Evolutionary conservation across 371 early-diverging fungal genomes (phyloP), one percentile per base, ranked within the genome.

Genomic region (Coemansia sp.): DNA sequence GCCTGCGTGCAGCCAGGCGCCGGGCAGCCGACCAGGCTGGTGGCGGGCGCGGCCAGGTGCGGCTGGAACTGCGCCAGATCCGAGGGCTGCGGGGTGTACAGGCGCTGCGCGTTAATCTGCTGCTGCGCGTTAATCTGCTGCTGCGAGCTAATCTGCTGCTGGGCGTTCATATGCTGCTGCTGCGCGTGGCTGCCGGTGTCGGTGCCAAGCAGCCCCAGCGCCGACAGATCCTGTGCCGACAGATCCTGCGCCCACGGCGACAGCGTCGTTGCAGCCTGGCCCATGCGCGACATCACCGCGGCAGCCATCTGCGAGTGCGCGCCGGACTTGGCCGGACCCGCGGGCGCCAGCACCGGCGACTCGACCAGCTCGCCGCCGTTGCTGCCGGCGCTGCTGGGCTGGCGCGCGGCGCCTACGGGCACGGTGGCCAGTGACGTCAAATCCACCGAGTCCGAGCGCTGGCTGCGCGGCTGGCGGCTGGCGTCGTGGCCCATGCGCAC

Each of bases 281-380:
- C 57, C 31, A 34, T 59, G 48, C 57, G 68, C 8, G 60, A 52
- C 60, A 73, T 60, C 41, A 73, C 9, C 0, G 74, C 65, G 0
- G 70, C 49, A 1, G 74, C 74, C 56, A 73, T 65, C 57, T 73
- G 74, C 58, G 74, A 68, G 13, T 73, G 65, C 11, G 59, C 13
- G 5, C 74, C 65, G 0, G 74, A 48, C 26, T 60, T 70, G 4
- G 67, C 41, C 26, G 42, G 26, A 1, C 45, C 43, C 34, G 16
- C 39, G 30, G 63, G 40, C 5, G 56, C 57, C 35, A 64, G 16
- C 8, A 43, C 31, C 35, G 65, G 59, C 20, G 65, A 58, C 11
- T 54, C 59, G 5, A 45, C 48, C 14, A 58, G 4, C 4, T 45
- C 39, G 2, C 16, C n/a, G 8, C 26, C 32, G 20, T 30, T 55